Evolutionary conservation across 768 basidiomycete species (phyloP).

Genomic region (Naganishia friedmannii): DNA sequence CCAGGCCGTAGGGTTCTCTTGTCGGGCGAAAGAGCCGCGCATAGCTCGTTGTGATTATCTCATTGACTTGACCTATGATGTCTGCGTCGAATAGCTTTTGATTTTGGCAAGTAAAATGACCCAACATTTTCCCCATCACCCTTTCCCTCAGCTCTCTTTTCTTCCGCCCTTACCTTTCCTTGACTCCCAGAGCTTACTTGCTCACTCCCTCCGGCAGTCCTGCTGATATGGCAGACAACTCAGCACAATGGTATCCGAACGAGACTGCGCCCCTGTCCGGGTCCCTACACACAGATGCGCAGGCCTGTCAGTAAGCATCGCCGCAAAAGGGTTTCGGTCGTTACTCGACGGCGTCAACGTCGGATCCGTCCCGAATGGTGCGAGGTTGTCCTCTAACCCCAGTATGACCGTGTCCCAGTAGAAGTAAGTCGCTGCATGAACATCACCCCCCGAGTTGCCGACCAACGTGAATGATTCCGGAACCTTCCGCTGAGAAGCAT

Average conservation of each 20-base stretch:
- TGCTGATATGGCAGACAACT: neutral
- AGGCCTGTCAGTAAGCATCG: slow-evolving; percentile 14
- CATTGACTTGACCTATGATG: too few relatives aligned
- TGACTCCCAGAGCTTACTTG: too few relatives aligned
- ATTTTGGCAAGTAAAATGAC: too few relatives aligned
- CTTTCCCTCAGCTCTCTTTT: too few relatives aligned
- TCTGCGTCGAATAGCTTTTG: too few relatives aligned
- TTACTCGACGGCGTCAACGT: neutral
- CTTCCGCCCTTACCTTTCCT: too few relatives aligned
- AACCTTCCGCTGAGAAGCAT: neutral
- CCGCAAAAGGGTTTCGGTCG: neutral
- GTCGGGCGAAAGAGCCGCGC: too few relatives aligned
- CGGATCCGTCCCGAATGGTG: slow-evolving; percentile 14
- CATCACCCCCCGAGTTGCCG: slow-evolving; percentile 23
- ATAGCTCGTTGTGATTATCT: too few relatives aligned
- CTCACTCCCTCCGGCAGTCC: too few relatives aligned
- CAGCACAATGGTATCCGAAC: slow-evolving; percentile 26
- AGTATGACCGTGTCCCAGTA: slow-evolving; percentile 16
- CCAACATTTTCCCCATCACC: too few relatives aligned
- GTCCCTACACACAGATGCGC: slow-evolving; percentile 3
- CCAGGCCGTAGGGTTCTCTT: too few relatives aligned
- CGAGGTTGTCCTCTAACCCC: neutral
- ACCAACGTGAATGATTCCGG: neutral
- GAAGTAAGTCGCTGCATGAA: slow-evolving; percentile 24
- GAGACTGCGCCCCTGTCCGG: neutral